Evolutionary conservation across 306 rosid species (phyloP), one percentile per base, ranked within the genome.

Genomic region (Fragaria ananassa): DNA sequence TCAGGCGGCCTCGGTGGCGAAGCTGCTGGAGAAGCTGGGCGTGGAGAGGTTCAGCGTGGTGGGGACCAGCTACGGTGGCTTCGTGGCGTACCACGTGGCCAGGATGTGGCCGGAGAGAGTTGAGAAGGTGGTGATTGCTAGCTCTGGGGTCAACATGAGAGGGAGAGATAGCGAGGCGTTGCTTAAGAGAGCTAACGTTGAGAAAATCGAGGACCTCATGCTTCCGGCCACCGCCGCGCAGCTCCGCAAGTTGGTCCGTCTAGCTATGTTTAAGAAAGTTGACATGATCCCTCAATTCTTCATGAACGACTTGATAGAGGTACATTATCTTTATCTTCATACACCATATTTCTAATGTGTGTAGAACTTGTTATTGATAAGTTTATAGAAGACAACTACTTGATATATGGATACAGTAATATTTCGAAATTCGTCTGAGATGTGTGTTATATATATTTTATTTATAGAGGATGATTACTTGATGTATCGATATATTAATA

Each of bases 51-150:
- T 68, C 54, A 79, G 85, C 49, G 91, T 90, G 67, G 39, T 78
- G 58, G 97, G 98, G 5, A 95, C 98, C 7, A 95, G 98, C 78
- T 95, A 95, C 31, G 97, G 98, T 0, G 97, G 98, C 1, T 80
- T 95, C 7, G 93, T 95, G 78, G 95, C 98, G 13, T 89, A 95
- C 63, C 85, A 85, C 50, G 13, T 95, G 85, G 98, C 96, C 4
- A 80, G 62, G 73, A 74, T 68, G 75, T 79, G 89, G 65, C 90
- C 93, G 76, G 89, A 86, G 80, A 95, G 86, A 53, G 89, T 90
- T 5, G 85, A 87, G 71, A 95, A 89, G 69, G 98, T 88, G 68
- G 89, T 95, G 15, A 95, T 95, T 31, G 97, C 96, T 0, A 95
- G 98, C 81, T 95, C 98, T 0, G 98, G 93, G 10, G 86, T 95